These are phyloP conservation scores for Cladosporium sp. DNA, from an alignment of 2,329 filamentous ascomycete genomes.

Conservation along the genomic window DNA sequence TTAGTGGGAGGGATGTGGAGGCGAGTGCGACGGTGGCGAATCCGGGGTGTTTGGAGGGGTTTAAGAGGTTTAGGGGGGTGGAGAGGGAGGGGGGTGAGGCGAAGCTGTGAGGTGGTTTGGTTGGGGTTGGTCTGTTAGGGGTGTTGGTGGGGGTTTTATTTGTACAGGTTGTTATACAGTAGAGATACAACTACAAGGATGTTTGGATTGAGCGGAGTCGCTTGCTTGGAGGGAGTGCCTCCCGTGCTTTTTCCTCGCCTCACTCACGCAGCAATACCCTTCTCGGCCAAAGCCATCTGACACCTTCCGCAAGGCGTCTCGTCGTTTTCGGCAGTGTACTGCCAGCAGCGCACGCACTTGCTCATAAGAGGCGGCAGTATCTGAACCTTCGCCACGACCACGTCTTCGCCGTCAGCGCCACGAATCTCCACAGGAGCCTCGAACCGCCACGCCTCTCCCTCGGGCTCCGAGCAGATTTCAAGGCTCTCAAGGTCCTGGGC, in stretches of 20 bases:
- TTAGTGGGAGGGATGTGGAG: conserved; percentile 42
- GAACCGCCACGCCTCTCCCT: conserved; percentile 45
- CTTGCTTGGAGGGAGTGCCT: neutral
- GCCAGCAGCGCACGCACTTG: conserved; percentile 91
- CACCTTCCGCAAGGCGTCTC: conserved; percentile 73
- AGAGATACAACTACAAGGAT: neutral
- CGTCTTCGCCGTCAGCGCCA: conserved; percentile 25
- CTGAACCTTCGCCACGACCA: conserved; percentile 28
- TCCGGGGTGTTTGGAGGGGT: conserved; percentile 41
- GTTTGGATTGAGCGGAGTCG: neutral
- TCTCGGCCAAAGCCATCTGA: conserved; percentile 60
- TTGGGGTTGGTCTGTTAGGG: neutral
- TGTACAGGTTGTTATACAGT: conserved; percentile 11
- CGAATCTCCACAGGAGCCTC: conserved; percentile 44
- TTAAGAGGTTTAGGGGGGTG: conserved; percentile 39
- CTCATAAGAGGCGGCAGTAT: conserved; percentile 51
- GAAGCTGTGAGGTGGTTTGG: conserved; percentile 9
- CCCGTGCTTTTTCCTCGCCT: neutral
- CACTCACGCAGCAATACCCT: neutral
- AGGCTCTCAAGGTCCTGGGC: neutral
- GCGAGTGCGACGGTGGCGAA: conserved; percentile 45
- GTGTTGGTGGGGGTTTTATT: neutral
- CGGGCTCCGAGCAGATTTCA: conserved; percentile 23
- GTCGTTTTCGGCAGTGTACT: conserved; percentile 68
- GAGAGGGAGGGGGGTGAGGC: conserved; percentile 28